Evolutionary conservation across 768 basidiomycete species (phyloP).

Genomic region (Termitomyces bulborhizus): DNA sequence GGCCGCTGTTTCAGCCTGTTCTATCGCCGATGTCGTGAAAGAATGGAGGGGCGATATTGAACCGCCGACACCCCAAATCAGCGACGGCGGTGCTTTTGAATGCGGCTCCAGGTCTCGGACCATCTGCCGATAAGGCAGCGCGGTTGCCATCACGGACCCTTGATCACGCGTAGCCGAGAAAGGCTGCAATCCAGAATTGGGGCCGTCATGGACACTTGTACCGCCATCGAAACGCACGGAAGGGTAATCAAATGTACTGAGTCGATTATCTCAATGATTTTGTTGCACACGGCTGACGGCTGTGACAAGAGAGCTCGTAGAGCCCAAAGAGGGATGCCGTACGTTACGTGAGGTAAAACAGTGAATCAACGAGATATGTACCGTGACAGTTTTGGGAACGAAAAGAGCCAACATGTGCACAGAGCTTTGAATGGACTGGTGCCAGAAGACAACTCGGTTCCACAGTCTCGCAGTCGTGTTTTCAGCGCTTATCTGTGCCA

Average conservation of each 20-base stretch:
- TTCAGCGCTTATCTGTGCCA: neutral
- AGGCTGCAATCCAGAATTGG: too few relatives aligned
- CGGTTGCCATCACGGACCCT: too few relatives aligned
- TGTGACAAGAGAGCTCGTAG: neutral
- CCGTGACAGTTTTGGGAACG: neutral
- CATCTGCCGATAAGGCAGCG: too few relatives aligned
- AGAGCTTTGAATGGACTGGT: neutral
- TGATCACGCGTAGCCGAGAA: too few relatives aligned
- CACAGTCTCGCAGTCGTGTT: neutral
- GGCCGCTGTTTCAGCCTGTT: too few relatives aligned
- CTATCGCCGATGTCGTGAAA: too few relatives aligned
- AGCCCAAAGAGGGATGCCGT: neutral
- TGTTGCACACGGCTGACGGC: neutral
- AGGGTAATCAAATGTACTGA: neutral
- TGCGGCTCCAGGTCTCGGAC: too few relatives aligned
- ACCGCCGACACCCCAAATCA: too few relatives aligned
- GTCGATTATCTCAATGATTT: neutral
- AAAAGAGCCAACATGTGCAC: neutral
- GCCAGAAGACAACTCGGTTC: neutral
- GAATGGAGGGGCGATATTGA: too few relatives aligned
- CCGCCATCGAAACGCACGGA: neutral
- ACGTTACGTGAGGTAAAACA: too few relatives aligned
- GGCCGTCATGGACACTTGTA: neutral
- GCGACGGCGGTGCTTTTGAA: too few relatives aligned
- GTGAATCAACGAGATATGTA: neutral